These are phyloP conservation scores for Gossypium aridum DNA, from an alignment of 441 rosid species.

Conservation along the genomic window DNA sequence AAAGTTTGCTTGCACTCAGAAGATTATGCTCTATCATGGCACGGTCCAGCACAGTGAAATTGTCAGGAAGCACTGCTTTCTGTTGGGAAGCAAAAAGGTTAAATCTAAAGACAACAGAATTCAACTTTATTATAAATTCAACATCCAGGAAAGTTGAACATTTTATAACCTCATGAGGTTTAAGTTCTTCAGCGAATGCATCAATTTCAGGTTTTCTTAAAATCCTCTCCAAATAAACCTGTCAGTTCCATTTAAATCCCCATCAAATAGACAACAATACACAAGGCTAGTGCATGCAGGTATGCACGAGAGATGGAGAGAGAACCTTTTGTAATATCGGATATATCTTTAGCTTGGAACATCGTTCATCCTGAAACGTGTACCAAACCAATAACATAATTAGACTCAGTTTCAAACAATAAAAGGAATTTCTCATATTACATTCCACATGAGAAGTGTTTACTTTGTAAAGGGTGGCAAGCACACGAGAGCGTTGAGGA, in stretches of 20 bases:
- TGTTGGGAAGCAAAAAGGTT: constrained; percentile 29
- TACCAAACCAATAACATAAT: constrained; percentile 18
- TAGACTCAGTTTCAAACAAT: constrained; percentile 2
- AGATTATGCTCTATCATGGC: constrained; percentile 99
- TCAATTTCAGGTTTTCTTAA: constrained; percentile 95
- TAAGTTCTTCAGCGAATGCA: constrained; percentile 89
- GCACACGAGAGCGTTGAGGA: constrained; percentile 98
- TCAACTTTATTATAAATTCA: neutral
- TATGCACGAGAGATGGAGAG: neutral
- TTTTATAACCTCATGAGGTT: constrained; percentile 81
- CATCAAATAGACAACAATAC: neutral
- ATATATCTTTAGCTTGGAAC: constrained; percentile 88
- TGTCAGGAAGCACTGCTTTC: constrained; percentile 94
- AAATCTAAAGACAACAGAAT: neutral
- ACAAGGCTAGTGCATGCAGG: neutral
- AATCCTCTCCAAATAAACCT: constrained; percentile 97
- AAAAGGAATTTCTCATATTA: constrained; percentile 1
- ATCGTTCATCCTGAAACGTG: constrained; percentile 81
- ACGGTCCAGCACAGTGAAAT: constrained; percentile 90
- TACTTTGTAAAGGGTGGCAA: constrained; percentile 94
- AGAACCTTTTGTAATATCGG: constrained; percentile 89
- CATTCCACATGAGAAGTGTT: constrained; percentile 3
- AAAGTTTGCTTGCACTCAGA: constrained; percentile 94
- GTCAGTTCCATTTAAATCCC: constrained; percentile 15
- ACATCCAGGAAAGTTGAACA: constrained; percentile 7